Evolutionary conservation across 306 rosid genomes (phyloP).

Genomic region (Quercus variabilis): DNA sequence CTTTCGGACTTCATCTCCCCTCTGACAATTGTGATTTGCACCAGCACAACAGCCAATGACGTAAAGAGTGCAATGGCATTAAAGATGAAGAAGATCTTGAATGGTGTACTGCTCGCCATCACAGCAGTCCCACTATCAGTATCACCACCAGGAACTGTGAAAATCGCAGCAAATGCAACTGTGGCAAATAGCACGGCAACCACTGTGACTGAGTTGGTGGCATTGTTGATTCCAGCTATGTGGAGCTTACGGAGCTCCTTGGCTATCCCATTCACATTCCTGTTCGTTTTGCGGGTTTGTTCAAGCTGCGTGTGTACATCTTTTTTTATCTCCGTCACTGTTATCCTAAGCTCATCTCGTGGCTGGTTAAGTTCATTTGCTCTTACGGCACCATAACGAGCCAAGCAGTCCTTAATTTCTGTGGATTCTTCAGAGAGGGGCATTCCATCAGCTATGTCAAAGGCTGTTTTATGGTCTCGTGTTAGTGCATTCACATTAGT

Average conservation of each 20-base stretch:
- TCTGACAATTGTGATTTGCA: conserved; percentile 81
- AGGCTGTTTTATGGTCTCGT: conserved; percentile 78
- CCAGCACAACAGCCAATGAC: conserved; percentile 79
- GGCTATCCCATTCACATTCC: conserved; percentile 70
- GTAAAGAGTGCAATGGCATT: conserved; percentile 76
- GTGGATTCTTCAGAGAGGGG: conserved; percentile 59
- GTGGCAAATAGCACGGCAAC: conserved; percentile 88
- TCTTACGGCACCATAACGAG: conserved; percentile 55
- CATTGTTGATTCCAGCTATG: conserved; percentile 69
- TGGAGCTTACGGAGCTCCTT: conserved; percentile 69
- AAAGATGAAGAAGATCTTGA: conserved; percentile 63
- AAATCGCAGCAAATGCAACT: conserved; percentile 85
- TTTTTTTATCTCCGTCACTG: conserved; percentile 65
- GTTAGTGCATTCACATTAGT: conserved; percentile 73
- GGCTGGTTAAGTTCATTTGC: conserved; percentile 82
- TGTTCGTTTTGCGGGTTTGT: conserved; percentile 77
- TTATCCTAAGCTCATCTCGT: conserved; percentile 75
- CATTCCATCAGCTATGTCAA: conserved; percentile 83
- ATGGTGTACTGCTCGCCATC: conserved; percentile 37
- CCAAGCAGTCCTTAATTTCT: conserved; percentile 51
- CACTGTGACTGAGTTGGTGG: conserved; percentile 83
- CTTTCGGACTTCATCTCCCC: conserved; percentile 80
- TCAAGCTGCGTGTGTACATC: conserved; percentile 81
- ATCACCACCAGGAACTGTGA: conserved; percentile 88
- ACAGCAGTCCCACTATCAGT: conserved; percentile 46